Base-by-base conservation (phyloP, 78 protist genomes). In the Dictyostelium brefeldianum region DNA sequence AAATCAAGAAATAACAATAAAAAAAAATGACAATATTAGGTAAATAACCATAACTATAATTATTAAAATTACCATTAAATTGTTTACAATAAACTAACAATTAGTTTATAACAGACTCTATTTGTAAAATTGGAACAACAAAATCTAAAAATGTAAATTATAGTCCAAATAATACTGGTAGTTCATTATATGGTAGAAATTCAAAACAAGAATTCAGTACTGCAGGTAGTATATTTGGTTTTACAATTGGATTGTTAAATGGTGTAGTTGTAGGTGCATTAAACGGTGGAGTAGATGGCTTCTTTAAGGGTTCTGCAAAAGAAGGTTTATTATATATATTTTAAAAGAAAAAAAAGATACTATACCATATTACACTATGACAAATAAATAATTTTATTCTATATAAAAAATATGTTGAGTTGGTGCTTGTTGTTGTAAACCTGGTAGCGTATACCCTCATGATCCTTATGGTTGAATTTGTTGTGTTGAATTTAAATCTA, bases 221-320 rank as follows among this genome's bases (percentile, higher is more conserved):
- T 25, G 18, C 27, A 1, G 70, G 70, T 10, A 36, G 70, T 1
- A 31, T 62, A 25, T 62, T 62, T 11, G 70, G 70, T 11, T 62
- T 62, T 62, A 12, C 27, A n/a, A 62, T 62, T 22, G 70, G 70
- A 10, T 62, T 62, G 11, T 25, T 36, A 62, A 62, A 62, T 62
- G 70, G 70, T 11, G 70, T 62, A 10, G 29, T 62, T 62, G 70
- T 62, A 22, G 70, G 70, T 25, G 70, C 31, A 20, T 62, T 62
- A 62, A 62, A 62, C 22, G 70, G 70, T 9, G 70, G 31, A 22
- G 36, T 17, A 10, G 43, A 62, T 25, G 70, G 70, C 10, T 62
- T 62, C 41, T 62, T 62, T 62, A 31, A 62, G 10, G 70, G 70
- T 20, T 29, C 36, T 20, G 27, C 22, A n/a, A n/a, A 22, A n/a